Base-by-base conservation (phyloP, 768 basidiomycete species). In the Lentinula raphanica region DNA sequence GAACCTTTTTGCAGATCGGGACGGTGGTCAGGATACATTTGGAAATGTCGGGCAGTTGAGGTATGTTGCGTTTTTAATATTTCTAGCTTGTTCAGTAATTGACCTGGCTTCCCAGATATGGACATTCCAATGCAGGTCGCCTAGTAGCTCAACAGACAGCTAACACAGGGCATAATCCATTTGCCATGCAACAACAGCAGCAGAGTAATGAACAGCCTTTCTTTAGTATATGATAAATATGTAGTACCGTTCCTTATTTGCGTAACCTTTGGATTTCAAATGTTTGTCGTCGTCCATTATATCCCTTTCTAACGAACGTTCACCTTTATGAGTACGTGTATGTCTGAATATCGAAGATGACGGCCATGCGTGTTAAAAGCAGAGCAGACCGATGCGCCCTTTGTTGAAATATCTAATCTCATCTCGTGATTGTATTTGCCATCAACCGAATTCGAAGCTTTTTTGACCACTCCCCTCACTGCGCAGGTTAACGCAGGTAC, bases 1-100 rank as follows among this genome's bases (percentile, higher is more conserved):
- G 2, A 76, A 71, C 54, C 71, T 98, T 64, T 86, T 98, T 61
- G 95, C 92, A 5, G 92, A 90, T 66, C 79, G 88, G 51, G 95
- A 97, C 58, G 94, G 92, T 64, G 96, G 97, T 1, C 77, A 90
- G 68, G 97, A 99, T 72, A 96, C 96, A 54, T 98, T 98, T 67
- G 96, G 96, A 51, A 99, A 98, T 69, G 65, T 84, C 31, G 96
- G 96, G 19, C 60, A 76, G 53, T 68, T 96, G 61, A 82, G 94
- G 78, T 85, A 54, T 60, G 78, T 73, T n/a, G 6, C 35, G 61
- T 39, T 63, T 17, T n/a, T n/a, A n/a, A n/a, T 44, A 23, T 62
- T 32, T 38, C n/a, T 40, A 17, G 19, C 46, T 15, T n/a, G 6
- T 15, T 12, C 25, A 2, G 6, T n/a, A n/a, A 57, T 39, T 56